Percentiles rank a stretch among this genome's conserved stretches.
These are phyloP conservation scores for Phytophthora gonapodyides DNA, from an alignment of 352 stramenopile genomes.

Conservation along the genomic window DNA sequence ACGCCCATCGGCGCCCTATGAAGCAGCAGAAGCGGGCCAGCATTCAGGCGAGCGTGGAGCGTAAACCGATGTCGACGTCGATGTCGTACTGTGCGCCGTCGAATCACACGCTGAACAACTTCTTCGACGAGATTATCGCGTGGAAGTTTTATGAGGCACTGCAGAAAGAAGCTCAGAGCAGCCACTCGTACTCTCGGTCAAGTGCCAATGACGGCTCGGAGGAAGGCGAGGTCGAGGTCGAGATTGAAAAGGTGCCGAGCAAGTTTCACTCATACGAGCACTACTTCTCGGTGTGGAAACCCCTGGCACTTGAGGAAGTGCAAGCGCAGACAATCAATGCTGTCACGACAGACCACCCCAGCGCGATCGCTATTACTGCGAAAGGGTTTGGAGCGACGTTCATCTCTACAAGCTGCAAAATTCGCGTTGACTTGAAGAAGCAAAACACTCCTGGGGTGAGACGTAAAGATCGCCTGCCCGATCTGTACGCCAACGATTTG, in stretches of 20 bases:
- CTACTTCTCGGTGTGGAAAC: slow-evolving; percentile 91
- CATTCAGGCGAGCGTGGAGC: slow-evolving; percentile 29
- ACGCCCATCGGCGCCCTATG: slow-evolving; percentile 67
- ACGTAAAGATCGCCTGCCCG: slow-evolving; percentile 44
- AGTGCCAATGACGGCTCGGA: slow-evolving; percentile 73
- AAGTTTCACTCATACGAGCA: slow-evolving; percentile 88
- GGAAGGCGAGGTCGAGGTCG: slow-evolving; percentile 72
- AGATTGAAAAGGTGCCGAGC: slow-evolving; percentile 72
- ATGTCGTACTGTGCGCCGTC: slow-evolving; percentile 31
- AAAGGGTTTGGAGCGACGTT: slow-evolving; percentile 60
- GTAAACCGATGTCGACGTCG: slow-evolving; percentile 18
- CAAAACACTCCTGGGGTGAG: slow-evolving; percentile 25
- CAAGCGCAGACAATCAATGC: slow-evolving; percentile 85
- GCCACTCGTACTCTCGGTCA: slow-evolving; percentile 38
- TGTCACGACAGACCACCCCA: slow-evolving; percentile 67
- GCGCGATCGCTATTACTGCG: slow-evolving; percentile 49
- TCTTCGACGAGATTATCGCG: slow-evolving; percentile 85
- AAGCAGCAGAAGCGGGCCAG: slow-evolving; percentile 67
- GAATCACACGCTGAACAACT: slow-evolving; percentile 74
- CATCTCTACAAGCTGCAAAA: slow-evolving; percentile 66
- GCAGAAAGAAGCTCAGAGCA: slow-evolving; percentile 58
- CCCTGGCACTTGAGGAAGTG: slow-evolving; percentile 86
- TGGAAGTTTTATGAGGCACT: slow-evolving; percentile 80
- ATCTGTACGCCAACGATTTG: slow-evolving; percentile 78
- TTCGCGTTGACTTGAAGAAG: slow-evolving; percentile 72